Conservation (phyloP, 768 basidiomycete species). For the Mycena belliarum region DNA sequence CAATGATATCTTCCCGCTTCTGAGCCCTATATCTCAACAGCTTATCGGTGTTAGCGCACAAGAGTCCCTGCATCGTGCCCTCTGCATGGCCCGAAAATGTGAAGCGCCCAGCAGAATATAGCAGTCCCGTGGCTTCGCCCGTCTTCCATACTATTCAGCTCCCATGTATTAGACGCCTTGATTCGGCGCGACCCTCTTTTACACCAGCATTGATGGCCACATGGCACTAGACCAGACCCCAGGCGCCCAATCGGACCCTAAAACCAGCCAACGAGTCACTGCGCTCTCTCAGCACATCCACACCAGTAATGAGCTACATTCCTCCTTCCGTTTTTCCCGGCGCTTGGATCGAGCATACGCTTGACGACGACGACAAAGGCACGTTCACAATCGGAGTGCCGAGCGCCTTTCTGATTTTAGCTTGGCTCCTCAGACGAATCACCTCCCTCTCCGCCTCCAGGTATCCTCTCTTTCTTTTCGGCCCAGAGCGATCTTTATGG, state of each 20-base stretch:
- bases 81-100: neutral
- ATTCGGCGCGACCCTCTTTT: neutral
- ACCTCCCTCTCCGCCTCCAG: neutral
- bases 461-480: neutral
- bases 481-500: neutral
- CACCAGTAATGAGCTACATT: conserved; percentile 1
- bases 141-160: neutral
- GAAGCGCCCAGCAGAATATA: neutral
- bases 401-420: conserved; percentile 3
- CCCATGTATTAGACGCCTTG: neutral
- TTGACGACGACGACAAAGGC: neutral
- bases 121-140: neutral
- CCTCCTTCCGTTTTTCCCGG: conserved; percentile 12
- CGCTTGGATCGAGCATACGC: conserved; percentile 2
- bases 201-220: neutral
- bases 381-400: neutral
- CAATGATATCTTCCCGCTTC: too few species aligned
- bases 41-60: too few species aligned
- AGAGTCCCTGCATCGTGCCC: neutral
- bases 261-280: neutral
- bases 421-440: neutral
- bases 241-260: neutral
- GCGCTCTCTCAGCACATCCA: conserved; percentile 1
- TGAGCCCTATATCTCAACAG: too few species aligned
- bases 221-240: neutral